Evolutionary conservation across 257 asterid genomes (phyloP).

Genomic region (Paulownia fortunei): DNA sequence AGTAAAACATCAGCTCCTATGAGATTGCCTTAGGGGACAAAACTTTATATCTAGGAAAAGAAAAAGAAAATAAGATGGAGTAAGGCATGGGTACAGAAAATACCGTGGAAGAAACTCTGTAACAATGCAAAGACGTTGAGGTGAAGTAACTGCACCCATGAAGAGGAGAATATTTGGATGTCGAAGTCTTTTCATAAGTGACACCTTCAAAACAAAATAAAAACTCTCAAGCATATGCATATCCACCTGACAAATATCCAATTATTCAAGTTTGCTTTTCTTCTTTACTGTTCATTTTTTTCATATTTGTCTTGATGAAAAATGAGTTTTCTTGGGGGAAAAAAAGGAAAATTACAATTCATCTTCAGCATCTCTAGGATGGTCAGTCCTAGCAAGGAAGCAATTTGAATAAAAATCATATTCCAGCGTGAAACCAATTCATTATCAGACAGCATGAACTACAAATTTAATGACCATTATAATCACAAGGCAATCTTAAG

Average conservation of each 20-base stretch:
- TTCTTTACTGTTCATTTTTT: not conserved
- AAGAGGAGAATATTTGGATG: constrained; percentile 98
- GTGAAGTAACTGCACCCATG: constrained; percentile 99
- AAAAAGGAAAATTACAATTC: not conserved
- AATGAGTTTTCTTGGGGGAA: not conserved
- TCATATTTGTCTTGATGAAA: not conserved
- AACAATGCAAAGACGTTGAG: constrained; percentile 93
- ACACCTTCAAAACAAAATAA: constrained; percentile 61
- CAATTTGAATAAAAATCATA: not conserved
- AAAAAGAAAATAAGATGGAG: not conserved
- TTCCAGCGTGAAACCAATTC: not conserved
- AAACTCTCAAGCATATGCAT: constrained; percentile 28
- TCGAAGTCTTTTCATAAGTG: constrained; percentile 92
- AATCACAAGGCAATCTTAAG: not conserved
- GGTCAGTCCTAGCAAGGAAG: not conserved
- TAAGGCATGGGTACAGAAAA: constrained; percentile 21
- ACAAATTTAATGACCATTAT: too few species aligned
- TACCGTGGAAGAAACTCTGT: constrained; percentile 99
- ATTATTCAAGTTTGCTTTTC: not conserved
- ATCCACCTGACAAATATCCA: not conserved
- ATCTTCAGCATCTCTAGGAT: not conserved
- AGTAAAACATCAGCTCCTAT: not conserved
- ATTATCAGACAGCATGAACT: not conserved
- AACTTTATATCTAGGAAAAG: not conserved
- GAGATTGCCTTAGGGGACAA: constrained; percentile 18